Evolutionary conservation across 495 filamentous ascomycete species (phyloP), one percentile per base, ranked within the genome.

Genomic region (Aspergillus kassunensis): DNA sequence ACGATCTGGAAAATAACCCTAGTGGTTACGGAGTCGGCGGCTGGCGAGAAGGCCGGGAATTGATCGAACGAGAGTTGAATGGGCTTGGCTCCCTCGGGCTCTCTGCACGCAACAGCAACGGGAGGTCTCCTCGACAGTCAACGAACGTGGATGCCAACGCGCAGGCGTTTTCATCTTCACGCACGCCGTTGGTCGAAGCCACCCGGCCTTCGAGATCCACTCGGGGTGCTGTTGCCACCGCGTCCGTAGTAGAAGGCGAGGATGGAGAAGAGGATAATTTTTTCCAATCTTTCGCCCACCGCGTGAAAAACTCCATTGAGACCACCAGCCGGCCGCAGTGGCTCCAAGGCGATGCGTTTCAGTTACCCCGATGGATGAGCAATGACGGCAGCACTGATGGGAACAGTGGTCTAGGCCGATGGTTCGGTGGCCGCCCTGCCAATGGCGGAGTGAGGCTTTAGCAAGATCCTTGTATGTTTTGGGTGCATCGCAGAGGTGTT

Each of bases 11-110:
- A 29, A 84, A 84, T 31, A 79, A 78, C 42, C 72, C 73, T 5
- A 71, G 77, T 23, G 83, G 78, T 9, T 87, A 83, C 49, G 90
- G 90, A 25, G 81, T 82, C n/a, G 88, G 87, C 19, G 82, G 85
- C 13, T 98, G 93, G 93, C 77, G 91, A 29, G 93, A 98, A 72
- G 93, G 93, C 12, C 79, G 88, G n/a, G 89, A 90, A 24, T 77
- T 98, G 11, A 96, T 98, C 52, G 90, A 96, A 53, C 83, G 91
- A 12, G 93, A 98, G 63, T 64, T 95, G 15, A 82, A 86, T 43
- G 86, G 85, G 0, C 61, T 76, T 40, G 76, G 72, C n/a, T 78
- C 78, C 15, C 62, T 83, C 10, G 71, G 74, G 6, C 73, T 72
- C 6, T 66, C 73, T 29, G 60, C 65, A 5, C 66, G 68, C n/a